Evolutionary conservation across 768 basidiomycete genomes (phyloP).

Genomic region (Leucogyrophana mollusca): DNA sequence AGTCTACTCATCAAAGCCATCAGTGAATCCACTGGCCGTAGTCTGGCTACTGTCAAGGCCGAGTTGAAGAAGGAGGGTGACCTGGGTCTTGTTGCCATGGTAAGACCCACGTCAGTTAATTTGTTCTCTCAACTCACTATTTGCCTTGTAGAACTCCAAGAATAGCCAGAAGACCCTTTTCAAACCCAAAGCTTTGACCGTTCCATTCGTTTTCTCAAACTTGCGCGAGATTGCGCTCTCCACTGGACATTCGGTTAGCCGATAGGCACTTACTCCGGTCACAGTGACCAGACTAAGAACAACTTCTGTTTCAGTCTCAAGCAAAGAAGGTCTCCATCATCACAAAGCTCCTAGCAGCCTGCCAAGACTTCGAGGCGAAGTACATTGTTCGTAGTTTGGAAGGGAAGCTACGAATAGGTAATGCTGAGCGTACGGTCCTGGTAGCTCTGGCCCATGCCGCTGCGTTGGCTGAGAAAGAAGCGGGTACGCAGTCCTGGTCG

Average conservation of each 20-base stretch:
- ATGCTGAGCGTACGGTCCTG: constrained; percentile 94
- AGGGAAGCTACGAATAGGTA: constrained; percentile 95
- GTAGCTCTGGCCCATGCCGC: constrained; percentile 92
- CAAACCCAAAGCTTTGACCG: constrained; percentile 88
- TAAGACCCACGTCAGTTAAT: constrained; percentile 27
- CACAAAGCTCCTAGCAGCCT: constrained; percentile 89
- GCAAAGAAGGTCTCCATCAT: constrained; percentile 93
- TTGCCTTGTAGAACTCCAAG: constrained; percentile 74
- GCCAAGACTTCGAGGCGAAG: constrained; percentile 90
- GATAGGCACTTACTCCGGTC: not conserved
- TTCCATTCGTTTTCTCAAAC: constrained; percentile 87
- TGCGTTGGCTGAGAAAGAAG: constrained; percentile 77
- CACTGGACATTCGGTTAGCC: constrained; percentile 74
- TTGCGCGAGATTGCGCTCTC: constrained; percentile 88
- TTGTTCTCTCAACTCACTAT: not conserved
- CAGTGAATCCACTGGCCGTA: constrained; percentile 91
- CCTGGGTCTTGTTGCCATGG: constrained; percentile 95
- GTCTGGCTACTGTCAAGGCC: constrained; percentile 74
- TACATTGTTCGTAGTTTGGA: constrained; percentile 95
- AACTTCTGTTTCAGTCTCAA: constrained; percentile 64
- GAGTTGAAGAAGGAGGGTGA: constrained; percentile 96
- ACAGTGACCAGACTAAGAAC: too few species aligned
- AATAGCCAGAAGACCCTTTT: constrained; percentile 91
- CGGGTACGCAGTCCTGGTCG: constrained; percentile 34
- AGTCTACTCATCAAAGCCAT: constrained; percentile 94